These are phyloP conservation scores for Hirsutella minnesotensis DNA, from an alignment of 2,329 filamentous ascomycete species.

Conservation along the genomic window DNA sequence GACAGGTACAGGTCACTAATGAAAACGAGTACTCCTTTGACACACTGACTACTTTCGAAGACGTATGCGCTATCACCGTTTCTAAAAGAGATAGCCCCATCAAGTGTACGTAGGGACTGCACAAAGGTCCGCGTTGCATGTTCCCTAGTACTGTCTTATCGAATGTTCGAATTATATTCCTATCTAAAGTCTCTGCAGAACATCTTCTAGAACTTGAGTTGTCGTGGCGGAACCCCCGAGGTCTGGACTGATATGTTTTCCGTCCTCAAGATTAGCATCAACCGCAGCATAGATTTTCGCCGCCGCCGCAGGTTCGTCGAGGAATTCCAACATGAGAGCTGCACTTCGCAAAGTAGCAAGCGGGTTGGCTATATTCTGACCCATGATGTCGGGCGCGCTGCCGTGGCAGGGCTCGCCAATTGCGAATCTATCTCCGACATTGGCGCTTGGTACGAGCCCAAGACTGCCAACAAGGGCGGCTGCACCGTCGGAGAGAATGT, in stretches of 20 bases:
- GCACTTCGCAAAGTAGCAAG: constrained; percentile 88
- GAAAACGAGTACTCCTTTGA: too few relatives aligned
- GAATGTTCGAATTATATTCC: too few relatives aligned
- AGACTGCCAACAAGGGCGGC: constrained; percentile 86
- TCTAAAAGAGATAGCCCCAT: too few relatives aligned
- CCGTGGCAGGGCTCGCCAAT: constrained; percentile 98
- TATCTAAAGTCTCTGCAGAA: constrained; percentile 22
- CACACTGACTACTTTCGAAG: too few relatives aligned
- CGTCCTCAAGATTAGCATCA: constrained; percentile 79
- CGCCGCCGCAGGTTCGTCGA: constrained; percentile 76
- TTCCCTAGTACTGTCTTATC: too few relatives aligned
- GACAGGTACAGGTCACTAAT: too few relatives aligned
- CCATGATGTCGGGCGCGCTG: constrained; percentile 89
- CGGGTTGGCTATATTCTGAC: constrained; percentile 85
- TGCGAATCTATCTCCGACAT: constrained; percentile 86
- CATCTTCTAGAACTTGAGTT: constrained; percentile 75
- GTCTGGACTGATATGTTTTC: constrained; percentile 73
- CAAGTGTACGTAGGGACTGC: too few relatives aligned
- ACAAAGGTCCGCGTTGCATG: too few relatives aligned
- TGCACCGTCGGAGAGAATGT: constrained; percentile 90
- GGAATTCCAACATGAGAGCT: constrained; percentile 92
- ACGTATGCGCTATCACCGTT: too few relatives aligned
- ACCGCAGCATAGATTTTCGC: constrained; percentile 85
- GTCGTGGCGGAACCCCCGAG: constrained; percentile 81
- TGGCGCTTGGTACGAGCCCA: constrained; percentile 86